Conservation (phyloP, 1,284 basidiomycete species). For the Austroboletus novae-zelandiae region DNA sequence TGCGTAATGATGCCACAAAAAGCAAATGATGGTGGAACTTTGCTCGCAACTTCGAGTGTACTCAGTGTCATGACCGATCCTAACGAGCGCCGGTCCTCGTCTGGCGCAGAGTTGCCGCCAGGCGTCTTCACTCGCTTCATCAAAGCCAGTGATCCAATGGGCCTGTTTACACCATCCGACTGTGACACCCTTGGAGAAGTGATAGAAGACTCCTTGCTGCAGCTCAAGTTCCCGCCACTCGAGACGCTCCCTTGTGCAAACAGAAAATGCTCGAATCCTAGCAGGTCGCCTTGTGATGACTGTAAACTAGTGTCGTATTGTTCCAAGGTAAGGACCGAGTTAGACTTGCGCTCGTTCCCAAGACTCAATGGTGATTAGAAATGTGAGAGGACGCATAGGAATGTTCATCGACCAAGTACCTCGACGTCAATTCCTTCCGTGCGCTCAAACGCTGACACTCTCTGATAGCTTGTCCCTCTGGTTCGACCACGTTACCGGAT, state of each 20-base stretch:
- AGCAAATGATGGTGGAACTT: no score
- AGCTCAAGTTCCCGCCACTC: constrained; percentile 16
- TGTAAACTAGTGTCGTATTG: constrained; percentile 42
- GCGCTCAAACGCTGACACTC: background rate
- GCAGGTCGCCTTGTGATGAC: constrained; percentile 27
- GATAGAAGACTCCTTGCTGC: constrained; percentile 13
- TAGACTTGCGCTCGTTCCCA: background rate
- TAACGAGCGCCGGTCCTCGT: background rate
- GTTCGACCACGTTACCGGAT: background rate
- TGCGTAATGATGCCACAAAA: no score
- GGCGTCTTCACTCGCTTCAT: constrained; percentile 11
- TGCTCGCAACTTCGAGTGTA: no score
- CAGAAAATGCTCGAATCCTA: constrained; percentile 23
- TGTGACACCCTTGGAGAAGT: constrained; percentile 18
- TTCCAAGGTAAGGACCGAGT: constrained; percentile 28
- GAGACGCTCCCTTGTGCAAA: constrained; percentile 24
- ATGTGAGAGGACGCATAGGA: constrained; percentile 19
- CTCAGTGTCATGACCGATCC: constrained; percentile 8
- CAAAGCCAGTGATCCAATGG: constrained; percentile 20
- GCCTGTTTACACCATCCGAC: constrained; percentile 13
- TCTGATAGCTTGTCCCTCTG: constrained; percentile 13
- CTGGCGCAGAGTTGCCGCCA: constrained; percentile 1
- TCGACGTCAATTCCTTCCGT: background rate
- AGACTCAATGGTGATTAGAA: constrained; percentile 9
- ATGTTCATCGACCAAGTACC: constrained; percentile 19